Evolutionary conservation across 208 protist species (phyloP).

Genomic region (Kentomonas sorsogonicus): DNA sequence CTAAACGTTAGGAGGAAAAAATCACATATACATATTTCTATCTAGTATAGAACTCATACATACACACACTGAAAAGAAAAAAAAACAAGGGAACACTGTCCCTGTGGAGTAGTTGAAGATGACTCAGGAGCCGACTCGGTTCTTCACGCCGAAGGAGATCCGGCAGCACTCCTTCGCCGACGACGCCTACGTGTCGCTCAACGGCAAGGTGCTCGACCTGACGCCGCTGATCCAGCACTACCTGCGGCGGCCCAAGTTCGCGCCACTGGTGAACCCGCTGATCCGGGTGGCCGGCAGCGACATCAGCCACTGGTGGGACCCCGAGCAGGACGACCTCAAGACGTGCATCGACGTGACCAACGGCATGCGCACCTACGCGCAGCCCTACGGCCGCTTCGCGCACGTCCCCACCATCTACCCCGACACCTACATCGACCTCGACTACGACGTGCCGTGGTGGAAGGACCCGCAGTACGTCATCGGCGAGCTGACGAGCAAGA

Average conservation of each 20-base stretch:
- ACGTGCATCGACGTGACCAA: conserved; percentile 81
- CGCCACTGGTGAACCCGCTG: conserved; percentile 64
- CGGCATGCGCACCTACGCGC: conserved; percentile 79
- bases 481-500: conserved; percentile 81
- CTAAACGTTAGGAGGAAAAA: not conserved
- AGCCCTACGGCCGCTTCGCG: conserved; percentile 83
- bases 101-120: not conserved
- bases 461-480: conserved; percentile 80
- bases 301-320: conserved; percentile 92
- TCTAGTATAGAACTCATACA: not conserved
- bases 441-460: conserved; percentile 91
- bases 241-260: conserved; percentile 35
- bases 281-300: conserved; percentile 81
- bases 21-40: not conserved
- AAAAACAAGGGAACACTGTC: not conserved
- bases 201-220: conserved; percentile 88
- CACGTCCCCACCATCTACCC: conserved; percentile 84
- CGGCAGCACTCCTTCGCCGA: conserved; percentile 80
- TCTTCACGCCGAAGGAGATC: conserved; percentile 89
- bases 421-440: conserved; percentile 75
- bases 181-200: conserved; percentile 86
- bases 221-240: conserved; percentile 79
- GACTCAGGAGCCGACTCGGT: conserved; percentile 50
- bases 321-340: conserved; percentile 59
- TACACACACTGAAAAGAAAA: conserved; percentile 2